These are phyloP conservation scores for Eutrema japonicum DNA, from an alignment of 345 rosid species.

Conservation along the genomic window DNA sequence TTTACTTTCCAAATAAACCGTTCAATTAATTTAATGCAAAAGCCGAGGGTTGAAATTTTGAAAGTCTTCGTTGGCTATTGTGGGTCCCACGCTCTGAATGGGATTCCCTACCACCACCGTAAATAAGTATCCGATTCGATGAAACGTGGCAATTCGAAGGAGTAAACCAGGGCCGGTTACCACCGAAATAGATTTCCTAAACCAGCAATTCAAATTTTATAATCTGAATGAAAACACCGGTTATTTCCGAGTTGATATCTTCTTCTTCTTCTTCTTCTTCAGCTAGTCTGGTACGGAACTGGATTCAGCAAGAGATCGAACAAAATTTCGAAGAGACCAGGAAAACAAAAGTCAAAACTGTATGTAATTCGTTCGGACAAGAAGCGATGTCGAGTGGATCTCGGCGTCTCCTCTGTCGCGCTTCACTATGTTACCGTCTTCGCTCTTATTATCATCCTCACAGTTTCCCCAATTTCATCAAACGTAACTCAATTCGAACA, in stretches of 20 bases:
- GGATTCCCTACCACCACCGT: slow-evolving; percentile 40
- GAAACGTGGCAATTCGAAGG: background rate
- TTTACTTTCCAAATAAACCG: slow-evolving; percentile 45
- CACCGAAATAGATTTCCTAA: background rate
- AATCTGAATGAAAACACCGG: background rate
- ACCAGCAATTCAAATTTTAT: background rate
- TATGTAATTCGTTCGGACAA: slow-evolving; percentile 26
- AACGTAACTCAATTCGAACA: slow-evolving; percentile 16
- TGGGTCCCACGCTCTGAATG: slow-evolving; percentile 17
- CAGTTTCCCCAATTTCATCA: slow-evolving; percentile 29
- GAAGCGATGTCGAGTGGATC: slow-evolving; percentile 26
- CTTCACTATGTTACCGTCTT: slow-evolving; percentile 26
- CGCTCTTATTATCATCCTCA: slow-evolving; percentile 20
- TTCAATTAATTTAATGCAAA: slow-evolving; percentile 30
- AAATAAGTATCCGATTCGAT: slow-evolving; percentile 38
- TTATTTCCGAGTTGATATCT: slow-evolving; percentile 13
- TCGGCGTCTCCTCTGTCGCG: slow-evolving; percentile 32
- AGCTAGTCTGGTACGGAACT: slow-evolving; percentile 11
- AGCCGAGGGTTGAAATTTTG: slow-evolving; percentile 31
- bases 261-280: slow-evolving; percentile 18
- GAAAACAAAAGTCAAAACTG: background rate
- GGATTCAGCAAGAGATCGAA: background rate
- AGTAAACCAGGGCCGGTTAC: background rate
- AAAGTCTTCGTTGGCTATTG: slow-evolving; percentile 24
- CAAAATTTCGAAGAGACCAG: slow-evolving; percentile 7